phyloP scores from a whole-genome alignment of 2,329 filamentous ascomycete genomes.

The Shiraia bambusicola region DNA sequence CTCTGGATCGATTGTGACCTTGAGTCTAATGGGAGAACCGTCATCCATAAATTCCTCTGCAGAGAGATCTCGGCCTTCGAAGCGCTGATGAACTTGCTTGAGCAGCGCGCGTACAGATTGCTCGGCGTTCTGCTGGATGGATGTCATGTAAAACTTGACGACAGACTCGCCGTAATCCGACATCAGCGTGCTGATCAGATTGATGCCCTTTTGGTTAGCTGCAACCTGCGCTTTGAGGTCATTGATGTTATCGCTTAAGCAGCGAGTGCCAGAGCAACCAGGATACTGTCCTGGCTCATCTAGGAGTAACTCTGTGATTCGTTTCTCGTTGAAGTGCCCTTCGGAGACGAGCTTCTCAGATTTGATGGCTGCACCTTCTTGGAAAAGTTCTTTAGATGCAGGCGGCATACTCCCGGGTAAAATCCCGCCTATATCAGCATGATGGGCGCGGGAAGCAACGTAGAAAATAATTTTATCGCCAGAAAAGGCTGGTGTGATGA shows the following conservation, averaged over 20 bases:
- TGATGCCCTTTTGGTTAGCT: conserved; percentile 83
- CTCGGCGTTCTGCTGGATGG: conserved; percentile 79
- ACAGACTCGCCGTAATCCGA: conserved; percentile 75
- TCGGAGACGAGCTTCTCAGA: conserved; percentile 70
- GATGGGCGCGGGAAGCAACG: conserved; percentile 76
- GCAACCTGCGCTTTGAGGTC: conserved; percentile 86
- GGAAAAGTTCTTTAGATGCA: conserved; percentile 62
- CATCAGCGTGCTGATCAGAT: conserved; percentile 72
- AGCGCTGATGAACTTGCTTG: conserved; percentile 68
- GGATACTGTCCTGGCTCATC: conserved; percentile 72
- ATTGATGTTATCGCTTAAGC: conserved; percentile 79
- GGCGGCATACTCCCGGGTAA: conserved; percentile 82
- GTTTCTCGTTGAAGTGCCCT: conserved; percentile 75
- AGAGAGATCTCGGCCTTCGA: conserved; percentile 69
- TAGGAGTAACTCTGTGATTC: conserved; percentile 70
- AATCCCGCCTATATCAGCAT: conserved; percentile 83
- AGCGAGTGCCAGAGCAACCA: conserved; percentile 76
- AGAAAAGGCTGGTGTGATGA: conserved; percentile 76
- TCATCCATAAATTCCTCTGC: conserved; percentile 87
- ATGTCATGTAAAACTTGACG: conserved; percentile 81
- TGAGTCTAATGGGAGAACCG: conserved; percentile 73
- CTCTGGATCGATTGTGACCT: conserved; percentile 71
- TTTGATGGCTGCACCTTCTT: conserved; percentile 60
- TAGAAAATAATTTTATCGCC: conserved; percentile 78
- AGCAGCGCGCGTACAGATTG: conserved; percentile 72